Evolutionary conservation across 1,284 basidiomycete genomes (phyloP).

Genomic region (Earliella scabrosa): DNA sequence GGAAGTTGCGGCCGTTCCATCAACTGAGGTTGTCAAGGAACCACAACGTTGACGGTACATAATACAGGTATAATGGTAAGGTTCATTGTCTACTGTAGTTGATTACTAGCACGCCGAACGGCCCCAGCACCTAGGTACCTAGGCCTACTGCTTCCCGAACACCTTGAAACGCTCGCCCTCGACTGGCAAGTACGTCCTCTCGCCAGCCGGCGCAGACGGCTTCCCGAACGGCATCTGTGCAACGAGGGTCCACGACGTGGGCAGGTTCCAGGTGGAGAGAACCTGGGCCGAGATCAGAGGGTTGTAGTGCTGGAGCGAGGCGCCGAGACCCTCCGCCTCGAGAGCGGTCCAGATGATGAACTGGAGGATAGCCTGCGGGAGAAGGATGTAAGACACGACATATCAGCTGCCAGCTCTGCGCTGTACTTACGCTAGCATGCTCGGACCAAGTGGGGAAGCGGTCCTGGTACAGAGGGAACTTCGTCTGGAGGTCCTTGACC

Average conservation of each 20-base stretch:
- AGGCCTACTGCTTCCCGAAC: conserved; percentile 26
- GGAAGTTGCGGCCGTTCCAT: too few relatives aligned
- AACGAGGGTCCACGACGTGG: conserved; percentile 28
- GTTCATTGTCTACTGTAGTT: neutral
- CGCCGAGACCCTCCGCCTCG: conserved; percentile 31
- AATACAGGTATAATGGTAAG: neutral
- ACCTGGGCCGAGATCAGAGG: conserved; percentile 29
- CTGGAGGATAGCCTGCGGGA: conserved; percentile 27
- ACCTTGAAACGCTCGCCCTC: conserved; percentile 31
- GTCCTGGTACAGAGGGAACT: conserved; percentile 29
- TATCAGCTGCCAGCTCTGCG: neutral
- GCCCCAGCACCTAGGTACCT: too few relatives aligned
- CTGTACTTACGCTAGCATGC: conserved; percentile 23
- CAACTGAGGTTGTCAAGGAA: too few relatives aligned
- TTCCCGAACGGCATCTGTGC: conserved; percentile 30
- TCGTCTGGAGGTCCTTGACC: conserved; percentile 27
- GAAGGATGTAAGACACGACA: neutral
- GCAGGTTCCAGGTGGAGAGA: conserved; percentile 27
- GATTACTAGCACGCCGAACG: too few relatives aligned
- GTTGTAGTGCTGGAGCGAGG: conserved; percentile 34
- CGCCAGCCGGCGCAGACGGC: conserved; percentile 24
- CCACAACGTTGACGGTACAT: too few relatives aligned
- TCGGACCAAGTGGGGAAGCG: conserved; percentile 30
- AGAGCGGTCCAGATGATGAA: conserved; percentile 32
- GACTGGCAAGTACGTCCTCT: conserved; percentile 26